Evolutionary conservation across 176 grass and related monocot species (phyloP).

Genomic region (Dactylis glomerata): DNA sequence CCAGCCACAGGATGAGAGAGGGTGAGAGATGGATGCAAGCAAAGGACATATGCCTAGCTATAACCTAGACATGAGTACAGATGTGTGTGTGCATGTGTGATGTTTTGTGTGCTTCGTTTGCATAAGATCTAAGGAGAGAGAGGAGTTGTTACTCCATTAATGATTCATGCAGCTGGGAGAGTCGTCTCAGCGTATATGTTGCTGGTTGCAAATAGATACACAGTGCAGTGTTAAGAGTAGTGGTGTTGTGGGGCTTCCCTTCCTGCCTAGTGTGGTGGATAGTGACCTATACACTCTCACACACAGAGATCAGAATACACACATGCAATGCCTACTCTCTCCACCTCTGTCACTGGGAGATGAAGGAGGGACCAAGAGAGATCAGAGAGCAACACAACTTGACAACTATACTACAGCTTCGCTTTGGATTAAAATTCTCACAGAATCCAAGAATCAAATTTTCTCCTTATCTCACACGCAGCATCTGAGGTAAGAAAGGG

Average conservation of each 20-base stretch:
- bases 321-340: conserved; percentile 36
- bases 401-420: conserved; percentile 46
- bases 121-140: conserved; percentile 28
- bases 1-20: conserved; percentile 36
- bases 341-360: conserved; percentile 20
- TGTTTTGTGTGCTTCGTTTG: conserved; percentile 29
- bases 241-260: conserved; percentile 36
- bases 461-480: conserved; percentile 31
- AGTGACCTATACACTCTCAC: conserved; percentile 23
- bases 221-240: conserved; percentile 44
- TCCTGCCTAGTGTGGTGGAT: conserved; percentile 22
- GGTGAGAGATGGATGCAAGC: conserved; percentile 30
- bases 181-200: conserved; percentile 29
- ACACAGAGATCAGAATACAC: conserved; percentile 14
- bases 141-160: conserved; percentile 29
- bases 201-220: conserved; percentile 41
- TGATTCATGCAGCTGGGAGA: conserved; percentile 34
- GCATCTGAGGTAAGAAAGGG: conserved; percentile 6
- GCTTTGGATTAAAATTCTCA: conserved; percentile 60
- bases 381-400: conserved; percentile 40
- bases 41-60: conserved; percentile 39
- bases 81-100: conserved; percentile 37
- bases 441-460: conserved; percentile 60
- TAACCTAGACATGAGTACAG: conserved; percentile 29
- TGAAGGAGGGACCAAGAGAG: neutral